A percentile compares a stretch with the other conserved stretches of the same genome.
Conservation (phyloP, 371 early-diverging fungal genomes). For the Rhizomucor miehei region DNA sequence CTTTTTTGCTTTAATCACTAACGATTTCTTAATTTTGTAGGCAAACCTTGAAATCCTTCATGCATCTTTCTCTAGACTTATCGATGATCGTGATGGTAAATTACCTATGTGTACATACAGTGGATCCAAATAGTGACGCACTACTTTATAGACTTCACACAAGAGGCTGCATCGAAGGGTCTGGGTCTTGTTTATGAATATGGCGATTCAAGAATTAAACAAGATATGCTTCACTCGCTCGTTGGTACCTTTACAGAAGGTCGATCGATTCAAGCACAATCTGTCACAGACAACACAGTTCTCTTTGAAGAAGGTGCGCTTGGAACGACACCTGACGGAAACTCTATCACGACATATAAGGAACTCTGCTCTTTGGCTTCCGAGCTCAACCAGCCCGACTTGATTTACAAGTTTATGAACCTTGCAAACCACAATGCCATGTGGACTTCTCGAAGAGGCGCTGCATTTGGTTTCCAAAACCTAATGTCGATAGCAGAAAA, state of each 20-base stretch:
- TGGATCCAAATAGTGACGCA: background rate
- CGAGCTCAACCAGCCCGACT: slow-evolving; percentile 90
- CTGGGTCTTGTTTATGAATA: slow-evolving; percentile 85
- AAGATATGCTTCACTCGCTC: slow-evolving; percentile 59
- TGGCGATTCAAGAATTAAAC: slow-evolving; percentile 70
- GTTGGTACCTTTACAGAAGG: slow-evolving; percentile 64
- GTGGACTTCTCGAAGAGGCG: slow-evolving; percentile 91
- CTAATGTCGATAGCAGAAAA: slow-evolving; percentile 78
- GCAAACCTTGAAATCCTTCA: slow-evolving; percentile 58
- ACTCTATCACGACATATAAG: slow-evolving; percentile 79
- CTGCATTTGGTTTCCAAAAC: slow-evolving; percentile 83
- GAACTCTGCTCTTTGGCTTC: slow-evolving; percentile 85
- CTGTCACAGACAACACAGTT: slow-evolving; percentile 75
- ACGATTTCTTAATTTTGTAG: slow-evolving; percentile 6
- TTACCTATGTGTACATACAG: background rate
- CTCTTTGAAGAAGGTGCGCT: slow-evolving; percentile 71
- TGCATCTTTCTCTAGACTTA: slow-evolving; percentile 69
- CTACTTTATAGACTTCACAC: slow-evolving; percentile 54
- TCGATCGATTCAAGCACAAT: slow-evolving; percentile 56
- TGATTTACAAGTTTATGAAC: slow-evolving; percentile 94
- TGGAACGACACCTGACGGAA: slow-evolving; percentile 82
- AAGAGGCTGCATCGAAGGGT: slow-evolving; percentile 86
- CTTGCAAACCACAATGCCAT: slow-evolving; percentile 88
- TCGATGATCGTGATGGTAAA: slow-evolving; percentile 77
- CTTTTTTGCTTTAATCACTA: too few relatives aligned